Evolutionary conservation across 2,329 filamentous ascomycete genomes (phyloP).

Genomic region (Zarea fungicola): DNA sequence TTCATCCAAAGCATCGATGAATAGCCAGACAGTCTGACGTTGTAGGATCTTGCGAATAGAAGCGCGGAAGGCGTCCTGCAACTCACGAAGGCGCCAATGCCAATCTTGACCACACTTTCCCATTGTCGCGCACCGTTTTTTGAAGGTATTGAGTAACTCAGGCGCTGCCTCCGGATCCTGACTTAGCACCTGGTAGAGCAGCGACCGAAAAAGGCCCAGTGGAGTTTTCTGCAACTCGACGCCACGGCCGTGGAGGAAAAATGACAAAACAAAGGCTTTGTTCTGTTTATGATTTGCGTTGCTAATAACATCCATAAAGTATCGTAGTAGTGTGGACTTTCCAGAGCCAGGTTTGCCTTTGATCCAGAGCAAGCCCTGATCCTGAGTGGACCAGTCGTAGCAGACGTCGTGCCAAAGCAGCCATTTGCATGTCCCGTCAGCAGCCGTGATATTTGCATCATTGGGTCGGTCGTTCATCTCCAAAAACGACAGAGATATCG

Average conservation of each 20-base stretch:
- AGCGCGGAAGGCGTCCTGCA: constrained; percentile 18
- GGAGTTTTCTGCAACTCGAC: constrained; percentile 25
- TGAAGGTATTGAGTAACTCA: constrained; percentile 18
- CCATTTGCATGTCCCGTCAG: constrained; percentile 29
- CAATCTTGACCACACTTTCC: constrained; percentile 19
- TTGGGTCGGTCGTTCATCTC: constrained; percentile 23
- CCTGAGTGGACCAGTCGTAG: constrained; percentile 17
- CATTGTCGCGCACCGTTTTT: not conserved
- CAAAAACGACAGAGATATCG: constrained; percentile 25
- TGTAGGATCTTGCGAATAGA: constrained; percentile 20
- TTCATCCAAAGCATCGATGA: constrained; percentile 33
- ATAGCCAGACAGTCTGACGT: constrained; percentile 20
- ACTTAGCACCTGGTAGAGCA: constrained; percentile 28
- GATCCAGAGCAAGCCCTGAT: constrained; percentile 30
- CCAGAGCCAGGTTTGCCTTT: constrained; percentile 36
- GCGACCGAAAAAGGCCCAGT: constrained; percentile 30
- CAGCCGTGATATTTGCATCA: constrained; percentile 19
- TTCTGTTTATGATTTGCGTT: not conserved
- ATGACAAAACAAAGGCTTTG: constrained; percentile 21
- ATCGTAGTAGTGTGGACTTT: constrained; percentile 34
- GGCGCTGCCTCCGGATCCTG: constrained; percentile 19
- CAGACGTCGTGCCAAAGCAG: constrained; percentile 22
- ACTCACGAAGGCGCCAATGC: constrained; percentile 23
- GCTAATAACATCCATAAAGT: constrained; percentile 25
- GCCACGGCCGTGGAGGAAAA: constrained; percentile 34